These are phyloP conservation scores for Saccharomycopsis synnaedendra DNA, from an alignment of 805 yeast species.

Conservation along the genomic window DNA sequence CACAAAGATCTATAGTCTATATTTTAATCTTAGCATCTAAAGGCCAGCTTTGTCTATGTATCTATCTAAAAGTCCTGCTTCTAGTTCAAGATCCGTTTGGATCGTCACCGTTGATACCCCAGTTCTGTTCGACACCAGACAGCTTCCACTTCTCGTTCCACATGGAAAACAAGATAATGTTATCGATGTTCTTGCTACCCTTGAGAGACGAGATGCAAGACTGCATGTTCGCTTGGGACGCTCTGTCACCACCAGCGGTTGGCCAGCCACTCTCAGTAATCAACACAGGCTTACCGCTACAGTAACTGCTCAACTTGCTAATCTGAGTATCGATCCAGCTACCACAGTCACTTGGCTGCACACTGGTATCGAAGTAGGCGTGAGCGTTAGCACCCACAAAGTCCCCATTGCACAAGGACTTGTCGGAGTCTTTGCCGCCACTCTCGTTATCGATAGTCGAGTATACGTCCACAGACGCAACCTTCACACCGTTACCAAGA, in stretches of 20 bases:
- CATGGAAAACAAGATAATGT: conserved; percentile 40
- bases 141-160: conserved; percentile 55
- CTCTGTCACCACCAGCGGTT: conserved; percentile 70
- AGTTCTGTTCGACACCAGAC: conserved; percentile 48
- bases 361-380: conserved; percentile 86
- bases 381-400: conserved; percentile 96
- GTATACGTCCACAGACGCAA: conserved; percentile 92
- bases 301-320: conserved; percentile 76
- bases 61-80: no score
- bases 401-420: conserved; percentile 84
- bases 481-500: conserved; percentile 76
- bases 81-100: no score
- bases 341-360: conserved; percentile 74
- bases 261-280: conserved; percentile 98
- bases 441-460: conserved; percentile 65
- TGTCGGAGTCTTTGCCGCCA: conserved; percentile 34
- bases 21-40: no score
- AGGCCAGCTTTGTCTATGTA: no score
- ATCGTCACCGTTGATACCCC: conserved; percentile 44
- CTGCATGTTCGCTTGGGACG: conserved; percentile 62
- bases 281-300: conserved; percentile 60
- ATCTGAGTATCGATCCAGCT: conserved; percentile 78
- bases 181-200: conserved; percentile 29
- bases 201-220: conserved; percentile 46
- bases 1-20: no score